Conservation (phyloP, 2,329 filamentous ascomycete genomes). For the Diaporthe sp. region DNA sequence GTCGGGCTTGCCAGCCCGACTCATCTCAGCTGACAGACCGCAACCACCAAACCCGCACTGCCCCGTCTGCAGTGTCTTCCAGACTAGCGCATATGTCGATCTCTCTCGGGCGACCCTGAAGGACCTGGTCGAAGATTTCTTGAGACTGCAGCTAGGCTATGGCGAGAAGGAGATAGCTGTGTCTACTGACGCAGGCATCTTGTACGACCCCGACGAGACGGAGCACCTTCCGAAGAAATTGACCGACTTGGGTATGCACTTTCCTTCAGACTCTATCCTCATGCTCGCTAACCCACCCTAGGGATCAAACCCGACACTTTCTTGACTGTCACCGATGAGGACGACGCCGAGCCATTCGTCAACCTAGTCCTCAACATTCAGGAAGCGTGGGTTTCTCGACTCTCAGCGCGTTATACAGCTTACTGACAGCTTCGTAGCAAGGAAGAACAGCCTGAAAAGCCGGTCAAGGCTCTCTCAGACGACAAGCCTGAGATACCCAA, state of each 20-base stretch:
- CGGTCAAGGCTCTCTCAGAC: conserved; percentile 64
- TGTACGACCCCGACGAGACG: conserved; percentile 92
- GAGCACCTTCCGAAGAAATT: conserved; percentile 88
- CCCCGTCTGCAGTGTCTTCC: conserved; percentile 83
- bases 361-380: conserved; percentile 83
- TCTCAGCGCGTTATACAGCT: conserved; percentile 35
- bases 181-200: conserved; percentile 79
- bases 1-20: conserved; percentile 57
- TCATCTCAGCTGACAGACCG: conserved; percentile 70
- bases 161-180: conserved; percentile 84
- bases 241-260: conserved; percentile 74
- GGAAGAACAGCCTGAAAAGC: conserved; percentile 62
- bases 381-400: conserved; percentile 64
- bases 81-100: conserved; percentile 78
- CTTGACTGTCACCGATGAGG: conserved; percentile 87
- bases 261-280: background rate
- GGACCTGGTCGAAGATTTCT: conserved; percentile 82
- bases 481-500: conserved; percentile 64
- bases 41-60: conserved; percentile 83
- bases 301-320: conserved; percentile 81
- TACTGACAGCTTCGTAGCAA: conserved; percentile 55
- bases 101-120: conserved; percentile 79
- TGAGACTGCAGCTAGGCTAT: conserved; percentile 81
- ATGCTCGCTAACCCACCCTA: conserved; percentile 48
- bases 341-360: conserved; percentile 80